These are phyloP conservation scores for Talaromyces nanjingensis DNA, from an alignment of 495 filamentous ascomycete genomes.

Conservation along the genomic window DNA sequence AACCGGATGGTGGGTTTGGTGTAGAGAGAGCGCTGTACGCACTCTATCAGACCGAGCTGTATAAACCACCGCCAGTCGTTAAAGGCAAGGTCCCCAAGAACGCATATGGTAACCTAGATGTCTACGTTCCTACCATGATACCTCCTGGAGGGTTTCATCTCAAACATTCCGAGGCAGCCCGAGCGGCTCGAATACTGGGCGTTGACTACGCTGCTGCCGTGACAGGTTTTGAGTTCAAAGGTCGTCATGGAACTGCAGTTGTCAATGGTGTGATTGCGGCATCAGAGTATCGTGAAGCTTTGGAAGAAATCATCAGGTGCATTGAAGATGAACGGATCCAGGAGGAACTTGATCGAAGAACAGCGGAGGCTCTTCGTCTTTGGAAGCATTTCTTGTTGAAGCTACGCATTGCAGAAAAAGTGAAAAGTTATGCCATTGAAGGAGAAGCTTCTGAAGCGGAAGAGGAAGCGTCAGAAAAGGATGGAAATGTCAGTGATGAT, in stretches of 20 bases:
- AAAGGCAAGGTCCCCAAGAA: conserved; percentile 77
- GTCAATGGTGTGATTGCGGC: conserved; percentile 71
- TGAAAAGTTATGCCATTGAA: conserved; percentile 55
- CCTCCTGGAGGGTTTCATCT: conserved; percentile 75
- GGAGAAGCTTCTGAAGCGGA: conserved; percentile 29
- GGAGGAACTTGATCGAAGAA: conserved; percentile 49
- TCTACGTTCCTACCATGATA: conserved; percentile 91
- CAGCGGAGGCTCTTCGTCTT: conserved; percentile 51
- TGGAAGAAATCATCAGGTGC: conserved; percentile 58
- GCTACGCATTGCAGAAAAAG: conserved; percentile 70
- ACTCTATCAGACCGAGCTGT: conserved; percentile 66
- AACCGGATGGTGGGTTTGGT: conserved; percentile 34
- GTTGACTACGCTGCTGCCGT: conserved; percentile 87
- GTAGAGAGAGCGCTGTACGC: conserved; percentile 56
- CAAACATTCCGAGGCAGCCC: conserved; percentile 54
- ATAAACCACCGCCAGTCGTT: conserved; percentile 67
- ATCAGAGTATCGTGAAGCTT: conserved; percentile 58
- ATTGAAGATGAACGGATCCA: conserved; percentile 55
- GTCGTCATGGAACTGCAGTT: conserved; percentile 73
- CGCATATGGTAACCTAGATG: conserved; percentile 78
- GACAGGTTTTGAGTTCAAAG: conserved; percentile 81
- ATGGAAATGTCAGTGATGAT: conserved; percentile 15
- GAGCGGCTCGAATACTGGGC: conserved; percentile 68
- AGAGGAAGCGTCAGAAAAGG: conserved; percentile 20
- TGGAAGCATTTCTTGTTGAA: conserved; percentile 75